phyloP scores from a whole-genome alignment of 2,329 filamentous ascomycete species.

The Elsinoe ampelina region DNA sequence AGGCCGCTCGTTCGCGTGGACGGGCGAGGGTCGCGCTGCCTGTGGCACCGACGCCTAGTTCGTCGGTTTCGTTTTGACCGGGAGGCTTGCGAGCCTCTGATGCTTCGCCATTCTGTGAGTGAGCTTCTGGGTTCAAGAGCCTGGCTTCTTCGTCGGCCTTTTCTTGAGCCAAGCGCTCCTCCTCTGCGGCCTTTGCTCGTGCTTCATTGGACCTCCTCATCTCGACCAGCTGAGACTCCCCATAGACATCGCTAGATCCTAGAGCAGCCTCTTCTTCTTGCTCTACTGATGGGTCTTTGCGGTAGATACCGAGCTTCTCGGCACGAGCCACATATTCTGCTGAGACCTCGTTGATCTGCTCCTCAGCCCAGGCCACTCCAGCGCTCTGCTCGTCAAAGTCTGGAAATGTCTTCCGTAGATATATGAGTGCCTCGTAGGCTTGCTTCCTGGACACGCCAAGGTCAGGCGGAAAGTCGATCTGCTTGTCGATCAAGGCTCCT shows the following conservation, averaged over 20 bases:
- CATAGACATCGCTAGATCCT: slow-evolving; percentile 20
- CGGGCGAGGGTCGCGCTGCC: neutral
- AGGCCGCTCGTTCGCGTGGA: slow-evolving; percentile 25
- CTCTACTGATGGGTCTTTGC: slow-evolving; percentile 17
- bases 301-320: slow-evolving; percentile 29
- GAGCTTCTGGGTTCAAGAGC: slow-evolving; percentile 10
- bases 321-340: slow-evolving; percentile 24
- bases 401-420: slow-evolving; percentile 24
- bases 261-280: slow-evolving; percentile 22
- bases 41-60: slow-evolving; percentile 9
- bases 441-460: slow-evolving; percentile 21
- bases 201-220: slow-evolving; percentile 25
- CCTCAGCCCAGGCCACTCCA: slow-evolving; percentile 27
- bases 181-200: slow-evolving; percentile 15
- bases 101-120: neutral
- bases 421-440: slow-evolving; percentile 26
- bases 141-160: slow-evolving; percentile 18
- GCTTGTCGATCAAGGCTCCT: slow-evolving; percentile 29
- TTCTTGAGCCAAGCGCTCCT: slow-evolving; percentile 14
- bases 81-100: neutral
- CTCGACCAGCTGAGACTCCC: slow-evolving; percentile 23
- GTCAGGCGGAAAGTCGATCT: slow-evolving; percentile 24
- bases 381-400: slow-evolving; percentile 28
- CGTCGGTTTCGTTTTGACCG: slow-evolving; percentile 13
- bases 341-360: slow-evolving; percentile 24